These are phyloP conservation scores for Syzygium aqueum DNA, from an alignment of 345 rosid genomes.

Conservation along the genomic window DNA sequence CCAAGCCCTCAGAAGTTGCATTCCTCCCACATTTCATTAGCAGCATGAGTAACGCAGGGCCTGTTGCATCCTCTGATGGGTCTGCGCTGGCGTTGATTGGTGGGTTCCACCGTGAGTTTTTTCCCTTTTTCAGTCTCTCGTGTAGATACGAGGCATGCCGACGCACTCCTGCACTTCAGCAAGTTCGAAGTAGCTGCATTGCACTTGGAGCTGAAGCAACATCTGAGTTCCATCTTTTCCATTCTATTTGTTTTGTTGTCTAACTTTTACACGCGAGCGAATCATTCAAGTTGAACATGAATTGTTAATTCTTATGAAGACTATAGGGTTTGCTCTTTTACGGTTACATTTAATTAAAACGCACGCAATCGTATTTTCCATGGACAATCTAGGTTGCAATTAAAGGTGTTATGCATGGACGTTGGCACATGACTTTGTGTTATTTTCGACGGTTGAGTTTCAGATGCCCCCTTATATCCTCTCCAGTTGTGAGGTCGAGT, in stretches of 20 bases:
- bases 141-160: background rate
- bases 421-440: background rate
- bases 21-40: background rate
- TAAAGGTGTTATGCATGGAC: conserved; percentile 11
- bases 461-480: conserved; percentile 92
- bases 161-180: background rate
- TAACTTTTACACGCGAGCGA: background rate
- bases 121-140: background rate
- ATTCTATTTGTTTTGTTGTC: background rate
- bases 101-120: conserved; percentile 50
- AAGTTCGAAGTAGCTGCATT: background rate
- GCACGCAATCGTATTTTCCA: background rate
- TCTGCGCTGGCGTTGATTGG: conserved; percentile 90
- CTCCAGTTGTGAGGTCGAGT: conserved; percentile 84
- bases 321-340: background rate
- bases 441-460: conserved; percentile 69
- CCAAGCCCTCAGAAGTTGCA: background rate
- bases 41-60: conserved; percentile 28
- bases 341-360: background rate
- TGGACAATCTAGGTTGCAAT: conserved; percentile 89
- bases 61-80: conserved; percentile 85
- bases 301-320: background rate
- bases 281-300: background rate
- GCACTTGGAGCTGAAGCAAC: background rate
- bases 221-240: background rate